These are phyloP conservation scores for Alternaria triticimaculans DNA, from an alignment of 2,329 filamentous ascomycete species.

Conservation along the genomic window DNA sequence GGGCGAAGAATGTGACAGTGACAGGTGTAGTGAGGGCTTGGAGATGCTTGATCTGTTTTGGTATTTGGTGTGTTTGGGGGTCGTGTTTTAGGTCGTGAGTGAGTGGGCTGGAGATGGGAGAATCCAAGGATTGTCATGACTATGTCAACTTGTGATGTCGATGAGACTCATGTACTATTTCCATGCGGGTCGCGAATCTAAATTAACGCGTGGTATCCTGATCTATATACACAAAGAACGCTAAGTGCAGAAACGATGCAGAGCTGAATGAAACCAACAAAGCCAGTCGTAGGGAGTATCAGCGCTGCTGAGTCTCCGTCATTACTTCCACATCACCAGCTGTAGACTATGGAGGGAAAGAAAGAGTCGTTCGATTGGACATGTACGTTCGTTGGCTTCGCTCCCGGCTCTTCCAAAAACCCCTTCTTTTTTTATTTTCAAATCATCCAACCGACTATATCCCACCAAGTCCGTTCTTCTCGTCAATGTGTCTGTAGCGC, in stretches of 20 bases:
- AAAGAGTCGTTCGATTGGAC: slow-evolving; percentile 26
- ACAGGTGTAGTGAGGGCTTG: background rate
- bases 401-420: slow-evolving; percentile 28
- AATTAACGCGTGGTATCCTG: background rate
- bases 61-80: background rate
- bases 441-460: slow-evolving; percentile 22
- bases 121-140: background rate
- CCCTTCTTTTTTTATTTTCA: background rate
- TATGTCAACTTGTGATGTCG: background rate
- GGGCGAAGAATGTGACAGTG: slow-evolving; percentile 1
- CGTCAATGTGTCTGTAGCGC: slow-evolving; percentile 79
- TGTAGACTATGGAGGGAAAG: slow-evolving; percentile 23
- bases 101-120: background rate
- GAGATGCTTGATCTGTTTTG: background rate
- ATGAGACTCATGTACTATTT: background rate
- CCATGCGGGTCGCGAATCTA: background rate
- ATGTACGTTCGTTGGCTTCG: slow-evolving; percentile 10
- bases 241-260: slow-evolving; percentile 19
- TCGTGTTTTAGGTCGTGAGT: background rate
- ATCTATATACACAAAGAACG: slow-evolving; percentile 22
- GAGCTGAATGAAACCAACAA: slow-evolving; percentile 4
- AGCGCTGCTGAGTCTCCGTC: slow-evolving; percentile 3
- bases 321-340: slow-evolving; percentile 3
- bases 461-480: slow-evolving; percentile 64
- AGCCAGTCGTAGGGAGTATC: background rate